phyloP scores from a whole-genome alignment of 352 stramenopile genomes.

The Phytophthora hibernalis region DNA sequence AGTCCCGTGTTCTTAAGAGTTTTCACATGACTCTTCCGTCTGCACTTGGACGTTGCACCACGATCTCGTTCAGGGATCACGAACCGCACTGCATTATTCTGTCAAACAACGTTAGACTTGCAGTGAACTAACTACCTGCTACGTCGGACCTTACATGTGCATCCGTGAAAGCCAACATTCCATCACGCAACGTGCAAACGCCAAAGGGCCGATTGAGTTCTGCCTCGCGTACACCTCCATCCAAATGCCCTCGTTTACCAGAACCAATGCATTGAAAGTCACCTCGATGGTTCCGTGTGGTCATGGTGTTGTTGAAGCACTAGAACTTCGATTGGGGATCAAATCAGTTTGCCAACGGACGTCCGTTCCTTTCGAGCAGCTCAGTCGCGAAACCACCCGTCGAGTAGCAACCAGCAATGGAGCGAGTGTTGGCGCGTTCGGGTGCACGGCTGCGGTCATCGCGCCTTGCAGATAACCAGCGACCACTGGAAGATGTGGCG shows the following conservation, averaged over 20 bases:
- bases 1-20: slow-evolving; percentile 42
- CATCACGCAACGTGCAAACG: slow-evolving; percentile 38
- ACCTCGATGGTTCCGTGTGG: not conserved
- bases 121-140: not conserved
- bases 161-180: slow-evolving; percentile 46
- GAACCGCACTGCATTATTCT: slow-evolving; percentile 57
- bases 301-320: not conserved
- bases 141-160: slow-evolving; percentile 28
- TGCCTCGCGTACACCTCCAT: slow-evolving; percentile 31
- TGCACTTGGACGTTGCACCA: not conserved
- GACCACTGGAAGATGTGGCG: slow-evolving; percentile 14
- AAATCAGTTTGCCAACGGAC: slow-evolving; percentile 13
- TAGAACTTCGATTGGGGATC: not conserved
- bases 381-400: slow-evolving; percentile 29
- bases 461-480: slow-evolving; percentile 28
- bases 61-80: slow-evolving; percentile 12
- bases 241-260: slow-evolving; percentile 39
- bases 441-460: slow-evolving; percentile 23
- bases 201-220: slow-evolving; percentile 51
- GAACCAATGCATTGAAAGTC: slow-evolving; percentile 15
- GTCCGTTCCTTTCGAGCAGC: slow-evolving; percentile 11
- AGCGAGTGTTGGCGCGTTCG: slow-evolving; percentile 26
- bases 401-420: slow-evolving; percentile 21
- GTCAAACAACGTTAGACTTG: slow-evolving; percentile 2
- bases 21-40: slow-evolving; percentile 22